phyloP scores from a whole-genome alignment of 1,284 basidiomycete genomes.

The Moesziomyces sp. region DNA sequence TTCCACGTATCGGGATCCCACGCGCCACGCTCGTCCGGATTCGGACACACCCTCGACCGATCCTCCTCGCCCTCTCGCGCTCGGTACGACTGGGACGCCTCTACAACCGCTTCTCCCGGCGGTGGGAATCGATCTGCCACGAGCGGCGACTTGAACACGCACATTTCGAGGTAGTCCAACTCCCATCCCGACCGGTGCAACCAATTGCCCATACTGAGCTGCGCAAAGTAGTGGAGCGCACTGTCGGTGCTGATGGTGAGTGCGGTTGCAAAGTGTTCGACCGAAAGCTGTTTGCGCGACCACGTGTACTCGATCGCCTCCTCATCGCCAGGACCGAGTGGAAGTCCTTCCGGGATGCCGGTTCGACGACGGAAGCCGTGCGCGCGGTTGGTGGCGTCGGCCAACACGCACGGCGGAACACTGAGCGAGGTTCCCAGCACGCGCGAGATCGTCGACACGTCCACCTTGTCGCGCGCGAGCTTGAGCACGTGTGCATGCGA shows the following conservation, averaged over 20 bases:
- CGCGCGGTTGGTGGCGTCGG: conserved; percentile 45
- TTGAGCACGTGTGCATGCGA: conserved; percentile 29
- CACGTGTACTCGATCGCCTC: conserved; percentile 63
- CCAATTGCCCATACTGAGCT: conserved; percentile 53
- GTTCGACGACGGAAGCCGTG: conserved; percentile 54
- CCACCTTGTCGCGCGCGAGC: conserved; percentile 27
- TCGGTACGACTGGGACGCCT: conserved; percentile 35
- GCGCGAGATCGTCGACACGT: conserved; percentile 28
- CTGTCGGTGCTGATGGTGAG: conserved; percentile 48
- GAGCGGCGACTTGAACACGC: conserved; percentile 58
- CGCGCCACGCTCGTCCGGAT: conserved; percentile 48
- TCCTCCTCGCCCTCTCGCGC: conserved; percentile 32
- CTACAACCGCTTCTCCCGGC: conserved; percentile 48
- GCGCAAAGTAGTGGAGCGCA: conserved; percentile 44
- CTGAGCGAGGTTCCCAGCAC: conserved; percentile 35
- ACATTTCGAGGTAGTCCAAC: conserved; percentile 64
- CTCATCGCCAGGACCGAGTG: conserved; percentile 44
- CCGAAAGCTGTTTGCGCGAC: conserved; percentile 51
- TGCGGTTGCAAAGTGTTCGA: conserved; percentile 55
- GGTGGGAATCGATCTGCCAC: conserved; percentile 60
- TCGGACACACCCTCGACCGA: conserved; percentile 53
- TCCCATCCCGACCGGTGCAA: conserved; percentile 60
- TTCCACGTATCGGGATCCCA: conserved; percentile 56
- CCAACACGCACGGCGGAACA: conserved; percentile 51
- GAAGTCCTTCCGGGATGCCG: conserved; percentile 60